phyloP scores from a whole-genome alignment of 148 eudicot species.

The Cornus controversa region DNA sequence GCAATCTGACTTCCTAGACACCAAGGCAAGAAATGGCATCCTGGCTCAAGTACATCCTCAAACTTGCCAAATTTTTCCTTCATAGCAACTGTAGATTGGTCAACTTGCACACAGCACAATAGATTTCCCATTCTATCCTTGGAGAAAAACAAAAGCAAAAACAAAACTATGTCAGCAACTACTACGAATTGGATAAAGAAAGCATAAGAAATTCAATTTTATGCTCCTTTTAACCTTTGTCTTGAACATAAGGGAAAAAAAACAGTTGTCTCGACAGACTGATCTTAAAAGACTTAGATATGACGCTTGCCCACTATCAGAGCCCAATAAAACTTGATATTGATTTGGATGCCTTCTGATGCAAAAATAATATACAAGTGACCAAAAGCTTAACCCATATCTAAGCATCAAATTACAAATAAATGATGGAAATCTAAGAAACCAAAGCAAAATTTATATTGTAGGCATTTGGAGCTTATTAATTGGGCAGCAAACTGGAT shows the following conservation, averaged over 20 bases:
- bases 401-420: too few relatives aligned
- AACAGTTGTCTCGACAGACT: too few relatives aligned
- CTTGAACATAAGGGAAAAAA: background rate
- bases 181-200: background rate
- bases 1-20: conserved; percentile 28
- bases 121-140: conserved; percentile 36
- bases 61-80: conserved; percentile 48
- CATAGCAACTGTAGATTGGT: conserved; percentile 44
- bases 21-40: conserved; percentile 53
- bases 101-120: conserved; percentile 41
- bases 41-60: conserved; percentile 44
- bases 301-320: too few relatives aligned
- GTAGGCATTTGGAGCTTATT: too few relatives aligned
- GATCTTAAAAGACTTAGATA: too few relatives aligned
- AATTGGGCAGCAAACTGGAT: background rate
- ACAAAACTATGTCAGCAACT: background rate
- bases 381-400: too few relatives aligned
- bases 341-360: too few relatives aligned
- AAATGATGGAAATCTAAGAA: too few relatives aligned
- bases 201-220: background rate
- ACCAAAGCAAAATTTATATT: too few relatives aligned
- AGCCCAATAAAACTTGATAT: too few relatives aligned
- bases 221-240: background rate
- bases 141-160: background rate
- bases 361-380: too few relatives aligned